These are phyloP conservation scores for Cornus kousa DNA, from an alignment of 148 eudicot genomes.

Conservation along the genomic window DNA sequence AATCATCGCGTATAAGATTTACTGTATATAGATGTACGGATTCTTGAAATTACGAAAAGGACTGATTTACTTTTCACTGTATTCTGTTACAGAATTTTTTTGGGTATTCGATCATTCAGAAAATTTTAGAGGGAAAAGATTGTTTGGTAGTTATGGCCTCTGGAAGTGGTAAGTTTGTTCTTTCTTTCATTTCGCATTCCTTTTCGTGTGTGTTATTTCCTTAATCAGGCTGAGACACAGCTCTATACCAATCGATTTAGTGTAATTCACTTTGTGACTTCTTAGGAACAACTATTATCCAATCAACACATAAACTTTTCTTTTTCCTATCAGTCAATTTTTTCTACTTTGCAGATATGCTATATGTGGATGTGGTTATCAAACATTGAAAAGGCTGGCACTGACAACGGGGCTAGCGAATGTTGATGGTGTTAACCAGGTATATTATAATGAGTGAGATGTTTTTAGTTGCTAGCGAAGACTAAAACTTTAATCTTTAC, in stretches of 20 bases:
- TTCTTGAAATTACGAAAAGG: neutral
- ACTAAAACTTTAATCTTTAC: too few relatives aligned
- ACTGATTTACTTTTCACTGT: neutral
- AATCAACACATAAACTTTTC: neutral
- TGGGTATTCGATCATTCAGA: constrained; percentile 60
- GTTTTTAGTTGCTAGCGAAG: neutral
- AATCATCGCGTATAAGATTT: neutral
- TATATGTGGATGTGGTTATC: constrained; percentile 59
- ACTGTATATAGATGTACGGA: neutral
- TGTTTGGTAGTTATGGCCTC: constrained; percentile 84
- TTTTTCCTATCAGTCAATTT: constrained; percentile 6
- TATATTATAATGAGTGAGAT: constrained; percentile 5
- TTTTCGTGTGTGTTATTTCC: neutral
- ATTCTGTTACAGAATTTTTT: constrained; percentile 49
- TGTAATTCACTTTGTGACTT: neutral
- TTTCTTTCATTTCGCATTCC: neutral
- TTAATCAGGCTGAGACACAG: constrained; percentile 57
- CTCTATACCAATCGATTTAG: constrained; percentile 44
- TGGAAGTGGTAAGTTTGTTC: constrained; percentile 54
- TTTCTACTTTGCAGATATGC: constrained; percentile 64
- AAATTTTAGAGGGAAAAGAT: constrained; percentile 58
- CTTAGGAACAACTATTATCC: neutral
- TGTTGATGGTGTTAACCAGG: constrained; percentile 91
- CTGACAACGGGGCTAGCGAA: constrained; percentile 76
- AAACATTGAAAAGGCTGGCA: constrained; percentile 63